Conservation (phyloP, 768 basidiomycete species). For the Termitomyces sp. region DNA sequence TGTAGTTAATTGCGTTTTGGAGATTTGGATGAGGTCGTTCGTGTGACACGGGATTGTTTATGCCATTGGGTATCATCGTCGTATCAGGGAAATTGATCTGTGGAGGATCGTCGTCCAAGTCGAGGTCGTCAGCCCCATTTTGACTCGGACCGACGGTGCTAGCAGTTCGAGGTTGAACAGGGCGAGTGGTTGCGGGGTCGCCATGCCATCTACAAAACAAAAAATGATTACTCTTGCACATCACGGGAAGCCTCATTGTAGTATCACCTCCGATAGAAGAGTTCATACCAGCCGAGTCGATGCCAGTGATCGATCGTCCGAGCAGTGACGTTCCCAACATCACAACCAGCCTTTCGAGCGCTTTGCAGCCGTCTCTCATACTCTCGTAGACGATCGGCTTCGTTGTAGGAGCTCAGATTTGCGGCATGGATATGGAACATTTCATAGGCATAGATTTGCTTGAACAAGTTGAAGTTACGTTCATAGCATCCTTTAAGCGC, state of each 20-base stretch:
- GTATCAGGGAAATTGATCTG: constrained; percentile 37
- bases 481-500: constrained; percentile 83
- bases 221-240: constrained; percentile 5
- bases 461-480: constrained; percentile 80
- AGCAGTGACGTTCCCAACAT: constrained; percentile 69
- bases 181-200: constrained; percentile 54
- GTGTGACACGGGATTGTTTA: constrained; percentile 22
- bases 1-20: constrained; percentile 19
- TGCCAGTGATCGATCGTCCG: constrained; percentile 80
- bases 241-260: background rate
- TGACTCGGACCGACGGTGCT: constrained; percentile 24
- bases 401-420: constrained; percentile 33
- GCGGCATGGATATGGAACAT: constrained; percentile 35
- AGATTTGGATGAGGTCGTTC: constrained; percentile 28
- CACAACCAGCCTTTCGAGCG: constrained; percentile 59
- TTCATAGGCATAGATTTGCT: constrained; percentile 75
- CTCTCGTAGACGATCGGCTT: constrained; percentile 62
- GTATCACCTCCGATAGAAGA: constrained; percentile 62
- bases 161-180: constrained; percentile 31
- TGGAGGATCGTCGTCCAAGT: constrained; percentile 46
- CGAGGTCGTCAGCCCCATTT: constrained; percentile 33
- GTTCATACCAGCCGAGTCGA: constrained; percentile 66
- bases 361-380: constrained; percentile 67
- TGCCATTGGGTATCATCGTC: constrained; percentile 24
- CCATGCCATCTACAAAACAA: constrained; percentile 49